Percentiles rank a stretch among this genome's conserved stretches.
These are phyloP conservation scores for Trypanosoma brucei DNA, from an alignment of 208 protist genomes.

Conservation along the genomic window DNA sequence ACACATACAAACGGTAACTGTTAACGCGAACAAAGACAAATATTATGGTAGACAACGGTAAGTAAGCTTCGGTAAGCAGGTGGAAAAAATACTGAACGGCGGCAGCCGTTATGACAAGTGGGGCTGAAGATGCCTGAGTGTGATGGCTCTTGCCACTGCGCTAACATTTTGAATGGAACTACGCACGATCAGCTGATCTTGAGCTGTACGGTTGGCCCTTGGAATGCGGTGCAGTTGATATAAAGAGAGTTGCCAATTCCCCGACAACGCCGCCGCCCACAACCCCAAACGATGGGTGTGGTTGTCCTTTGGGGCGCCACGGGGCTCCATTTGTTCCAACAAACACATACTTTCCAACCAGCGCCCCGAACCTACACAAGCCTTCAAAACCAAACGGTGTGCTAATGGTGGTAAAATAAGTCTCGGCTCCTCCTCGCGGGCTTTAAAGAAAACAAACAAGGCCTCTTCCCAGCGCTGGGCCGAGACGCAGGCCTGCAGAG, in stretches of 20 bases:
- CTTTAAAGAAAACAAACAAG: constrained; percentile 30
- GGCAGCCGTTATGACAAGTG: constrained; percentile 2
- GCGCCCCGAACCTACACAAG: constrained; percentile 42
- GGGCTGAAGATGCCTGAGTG: constrained; percentile 56
- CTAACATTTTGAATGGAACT: constrained; percentile 42
- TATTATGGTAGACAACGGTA: neutral
- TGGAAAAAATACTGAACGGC: neutral
- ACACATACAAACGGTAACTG: too few species aligned
- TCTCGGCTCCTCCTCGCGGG: constrained; percentile 50
- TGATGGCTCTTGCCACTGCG: constrained; percentile 47
- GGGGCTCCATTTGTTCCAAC: constrained; percentile 50
- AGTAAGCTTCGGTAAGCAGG: neutral
- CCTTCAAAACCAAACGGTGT: constrained; percentile 62
- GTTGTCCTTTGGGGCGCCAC: constrained; percentile 72
- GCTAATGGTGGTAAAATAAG: constrained; percentile 71
- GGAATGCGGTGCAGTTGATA: constrained; percentile 47
- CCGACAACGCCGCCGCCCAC: constrained; percentile 63
- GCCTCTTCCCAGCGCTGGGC: constrained; percentile 51
- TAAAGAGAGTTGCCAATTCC: constrained; percentile 68
- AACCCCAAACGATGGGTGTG: constrained; percentile 61
- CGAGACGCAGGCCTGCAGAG: constrained; percentile 57
- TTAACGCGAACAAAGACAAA: neutral
- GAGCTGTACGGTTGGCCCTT: constrained; percentile 35
- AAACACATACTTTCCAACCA: constrained; percentile 47
- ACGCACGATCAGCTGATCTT: constrained; percentile 71